A percentile compares a stretch with the other conserved stretches of the same genome.
These are phyloP conservation scores for Aspergillus japonicus DNA, from an alignment of 2,329 filamentous ascomycete genomes.

Conservation along the genomic window DNA sequence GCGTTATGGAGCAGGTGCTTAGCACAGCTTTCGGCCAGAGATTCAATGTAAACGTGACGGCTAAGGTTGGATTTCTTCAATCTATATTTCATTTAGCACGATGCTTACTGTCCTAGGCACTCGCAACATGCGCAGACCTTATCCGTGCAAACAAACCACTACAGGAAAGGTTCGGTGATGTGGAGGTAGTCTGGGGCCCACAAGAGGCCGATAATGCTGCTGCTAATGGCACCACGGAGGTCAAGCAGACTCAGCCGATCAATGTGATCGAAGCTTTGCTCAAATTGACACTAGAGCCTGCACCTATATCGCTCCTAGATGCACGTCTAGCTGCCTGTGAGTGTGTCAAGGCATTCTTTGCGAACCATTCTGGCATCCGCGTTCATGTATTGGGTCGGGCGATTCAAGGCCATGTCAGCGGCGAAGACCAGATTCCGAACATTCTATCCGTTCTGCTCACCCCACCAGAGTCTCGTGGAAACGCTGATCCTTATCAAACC, in stretches of 20 bases:
- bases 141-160: slow-evolving; percentile 76
- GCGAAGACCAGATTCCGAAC: slow-evolving; percentile 80
- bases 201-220: slow-evolving; percentile 22
- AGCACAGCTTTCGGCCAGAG: slow-evolving; percentile 75
- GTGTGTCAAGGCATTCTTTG: slow-evolving; percentile 90
- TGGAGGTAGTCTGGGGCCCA: slow-evolving; percentile 62
- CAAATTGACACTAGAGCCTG: slow-evolving; percentile 72
- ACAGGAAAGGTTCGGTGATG: slow-evolving; percentile 85
- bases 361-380: slow-evolving; percentile 74
- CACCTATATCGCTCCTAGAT: slow-evolving; percentile 68
- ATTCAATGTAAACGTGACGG: slow-evolving; percentile 73
- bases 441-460: slow-evolving; percentile 79
- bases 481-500: slow-evolving; percentile 76
- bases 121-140: slow-evolving; percentile 82
- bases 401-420: slow-evolving; percentile 79
- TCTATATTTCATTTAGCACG: slow-evolving; percentile 20
- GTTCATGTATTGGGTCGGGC: slow-evolving; percentile 83
- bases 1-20: slow-evolving; percentile 74
- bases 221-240: slow-evolving; percentile 34
- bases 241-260: slow-evolving; percentile 59
- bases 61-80: slow-evolving; percentile 58
- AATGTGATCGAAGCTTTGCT: slow-evolving; percentile 94
- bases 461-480: slow-evolving; percentile 59
- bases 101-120: slow-evolving; percentile 54
- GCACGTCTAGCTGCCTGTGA: slow-evolving; percentile 81